phyloP scores from a whole-genome alignment of 2,329 filamentous ascomycete species.

The Cordyceps militaris region DNA sequence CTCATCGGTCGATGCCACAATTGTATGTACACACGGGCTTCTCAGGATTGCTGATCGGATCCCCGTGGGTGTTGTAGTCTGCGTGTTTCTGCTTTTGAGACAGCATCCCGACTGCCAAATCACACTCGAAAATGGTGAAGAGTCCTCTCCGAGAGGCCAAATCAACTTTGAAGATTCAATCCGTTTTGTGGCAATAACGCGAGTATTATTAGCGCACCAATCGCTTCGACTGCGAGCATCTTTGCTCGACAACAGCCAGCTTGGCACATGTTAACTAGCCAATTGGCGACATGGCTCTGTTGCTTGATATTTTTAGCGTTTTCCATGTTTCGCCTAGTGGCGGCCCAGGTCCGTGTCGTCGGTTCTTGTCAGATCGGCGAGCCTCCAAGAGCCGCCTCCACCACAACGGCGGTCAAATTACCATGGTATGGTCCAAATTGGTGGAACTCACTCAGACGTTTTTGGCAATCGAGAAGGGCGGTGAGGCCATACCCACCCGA shows the following conservation, averaged over 20 bases:
- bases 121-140: background rate
- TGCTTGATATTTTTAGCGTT: background rate
- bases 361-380: constrained; percentile 7
- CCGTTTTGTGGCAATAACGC: background rate
- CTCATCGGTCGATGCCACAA: background rate
- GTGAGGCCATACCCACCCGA: background rate
- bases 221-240: background rate
- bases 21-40: background rate
- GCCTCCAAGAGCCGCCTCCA: background rate
- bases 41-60: background rate
- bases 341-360: background rate
- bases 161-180: background rate
- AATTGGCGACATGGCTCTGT: too few relatives aligned
- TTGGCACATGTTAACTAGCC: background rate
- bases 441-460: background rate
- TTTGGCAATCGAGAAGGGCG: constrained; percentile 3
- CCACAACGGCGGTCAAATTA: too few relatives aligned
- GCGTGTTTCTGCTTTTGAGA: too few relatives aligned
- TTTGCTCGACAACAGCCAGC: background rate
- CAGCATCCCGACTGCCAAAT: too few relatives aligned
- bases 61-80: background rate
- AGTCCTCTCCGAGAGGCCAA: background rate
- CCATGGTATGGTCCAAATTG: too few relatives aligned
- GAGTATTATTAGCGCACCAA: background rate
- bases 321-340: background rate